Evolutionary conservation across 139 green algal species (phyloP).

Genomic region (Marvania coccoides): DNA sequence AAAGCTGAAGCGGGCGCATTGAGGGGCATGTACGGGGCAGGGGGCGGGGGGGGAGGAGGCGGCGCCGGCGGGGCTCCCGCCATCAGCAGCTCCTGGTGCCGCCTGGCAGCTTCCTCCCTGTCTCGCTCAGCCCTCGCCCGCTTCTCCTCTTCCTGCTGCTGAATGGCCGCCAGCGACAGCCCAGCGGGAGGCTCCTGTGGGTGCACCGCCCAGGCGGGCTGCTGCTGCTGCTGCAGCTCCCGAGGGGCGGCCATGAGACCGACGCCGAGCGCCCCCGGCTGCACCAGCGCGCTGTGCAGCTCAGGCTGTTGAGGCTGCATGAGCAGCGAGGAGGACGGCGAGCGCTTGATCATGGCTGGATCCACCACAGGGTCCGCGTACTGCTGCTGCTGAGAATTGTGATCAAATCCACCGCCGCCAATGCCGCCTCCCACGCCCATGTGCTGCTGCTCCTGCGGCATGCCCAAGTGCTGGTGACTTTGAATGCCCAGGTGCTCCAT

Average conservation of each 20-base stretch:
- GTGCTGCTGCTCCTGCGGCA: background rate
- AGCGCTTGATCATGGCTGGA: background rate
- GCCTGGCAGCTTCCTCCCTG: background rate
- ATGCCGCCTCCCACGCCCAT: background rate
- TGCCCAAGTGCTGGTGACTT: background rate
- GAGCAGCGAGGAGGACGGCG: background rate
- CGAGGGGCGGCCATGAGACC: background rate
- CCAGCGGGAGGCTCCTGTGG: background rate
- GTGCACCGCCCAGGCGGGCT: background rate
- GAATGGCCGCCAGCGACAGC: background rate
- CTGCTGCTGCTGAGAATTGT: too few species aligned
- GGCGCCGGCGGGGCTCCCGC: background rate
- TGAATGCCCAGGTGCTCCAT: background rate
- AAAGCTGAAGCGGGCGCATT: background rate
- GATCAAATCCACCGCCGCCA: too few species aligned
- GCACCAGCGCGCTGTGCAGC: slow-evolving; percentile 1
- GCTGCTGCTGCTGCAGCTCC: background rate
- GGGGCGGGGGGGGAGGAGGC: background rate
- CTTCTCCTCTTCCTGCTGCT: slow-evolving; percentile 1
- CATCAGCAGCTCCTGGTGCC: background rate
- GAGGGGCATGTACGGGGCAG: too few species aligned
- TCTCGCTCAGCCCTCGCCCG: background rate
- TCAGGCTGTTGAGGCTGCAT: too few species aligned
- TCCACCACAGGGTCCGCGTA: background rate
- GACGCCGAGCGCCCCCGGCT: slow-evolving; percentile 1